Evolutionary conservation across 495 filamentous ascomycete species (phyloP).

Genomic region (Aspergillus biplanus): DNA sequence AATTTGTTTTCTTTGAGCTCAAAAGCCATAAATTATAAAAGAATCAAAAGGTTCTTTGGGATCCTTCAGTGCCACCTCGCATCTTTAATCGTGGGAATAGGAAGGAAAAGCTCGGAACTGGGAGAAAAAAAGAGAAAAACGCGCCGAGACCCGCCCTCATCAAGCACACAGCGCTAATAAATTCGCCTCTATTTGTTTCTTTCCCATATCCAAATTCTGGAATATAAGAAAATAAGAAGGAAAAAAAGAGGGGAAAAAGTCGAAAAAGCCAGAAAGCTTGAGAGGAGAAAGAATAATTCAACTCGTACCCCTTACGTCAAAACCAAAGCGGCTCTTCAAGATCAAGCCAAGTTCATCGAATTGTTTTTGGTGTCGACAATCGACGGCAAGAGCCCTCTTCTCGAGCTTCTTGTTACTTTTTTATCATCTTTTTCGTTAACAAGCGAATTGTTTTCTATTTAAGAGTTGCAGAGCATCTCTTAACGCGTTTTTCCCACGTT

Average conservation of each 20-base stretch:
- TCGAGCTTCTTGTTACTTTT: constrained; percentile 24
- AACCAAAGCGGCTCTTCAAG: constrained; percentile 13
- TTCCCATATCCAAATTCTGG: neutral
- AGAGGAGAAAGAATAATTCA: constrained; percentile 7
- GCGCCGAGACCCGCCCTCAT: constrained; percentile 18
- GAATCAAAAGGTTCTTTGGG: constrained; percentile 11
- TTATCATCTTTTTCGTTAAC: constrained; percentile 25
- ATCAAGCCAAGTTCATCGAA: neutral
- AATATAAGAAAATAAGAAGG: constrained; percentile 25
- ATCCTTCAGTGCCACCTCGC: neutral
- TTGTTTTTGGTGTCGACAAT: constrained; percentile 7
- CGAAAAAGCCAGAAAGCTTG: constrained; percentile 6
- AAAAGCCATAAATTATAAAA: constrained; percentile 5
- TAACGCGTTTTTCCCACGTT: constrained; percentile 25
- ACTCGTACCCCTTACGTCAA: constrained; percentile 2
- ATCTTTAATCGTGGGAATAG: constrained; percentile 7
- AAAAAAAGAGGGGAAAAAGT: constrained; percentile 26
- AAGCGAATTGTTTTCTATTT: constrained; percentile 29
- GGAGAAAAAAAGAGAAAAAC: constrained; percentile 18
- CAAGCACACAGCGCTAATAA: neutral
- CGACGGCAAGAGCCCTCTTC: constrained; percentile 8
- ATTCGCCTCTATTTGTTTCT: constrained; percentile 12
- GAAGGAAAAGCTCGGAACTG: constrained; percentile 21
- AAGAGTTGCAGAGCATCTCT: constrained; percentile 54
- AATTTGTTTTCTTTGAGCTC: constrained; percentile 5